Conservation (phyloP, 2,329 filamentous ascomycete genomes). For the Alternaria longipes region DNA sequence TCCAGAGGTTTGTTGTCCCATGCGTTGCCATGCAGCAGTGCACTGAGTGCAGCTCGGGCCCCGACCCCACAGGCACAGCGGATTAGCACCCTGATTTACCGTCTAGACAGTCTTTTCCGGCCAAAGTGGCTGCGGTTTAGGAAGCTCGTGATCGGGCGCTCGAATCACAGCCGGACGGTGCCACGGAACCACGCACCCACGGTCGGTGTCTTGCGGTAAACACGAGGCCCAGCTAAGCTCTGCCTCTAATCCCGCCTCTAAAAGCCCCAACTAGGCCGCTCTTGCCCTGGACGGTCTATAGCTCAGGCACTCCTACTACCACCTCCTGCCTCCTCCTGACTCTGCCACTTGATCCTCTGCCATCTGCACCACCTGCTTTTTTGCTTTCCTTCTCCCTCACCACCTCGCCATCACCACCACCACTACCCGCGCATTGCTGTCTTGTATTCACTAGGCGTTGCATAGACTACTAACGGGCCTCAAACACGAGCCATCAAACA, state of each 20-base stretch:
- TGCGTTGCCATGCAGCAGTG: constrained; percentile 8
- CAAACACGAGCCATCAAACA: constrained; percentile 25
- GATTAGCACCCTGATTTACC: constrained; percentile 20
- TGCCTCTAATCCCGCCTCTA: constrained; percentile 14
- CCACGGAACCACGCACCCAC: constrained; percentile 15
- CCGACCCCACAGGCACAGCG: constrained; percentile 33
- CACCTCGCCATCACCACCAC: constrained; percentile 5
- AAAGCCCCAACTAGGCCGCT: constrained; percentile 26
- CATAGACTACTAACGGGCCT: constrained; percentile 25
- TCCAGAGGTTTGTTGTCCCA: constrained; percentile 6
- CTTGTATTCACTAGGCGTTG: constrained; percentile 22
- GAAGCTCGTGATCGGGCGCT: constrained; percentile 27
- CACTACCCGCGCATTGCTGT: constrained; percentile 10
- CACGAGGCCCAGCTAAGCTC: constrained; percentile 22
- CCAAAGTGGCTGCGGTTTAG: constrained; percentile 10
- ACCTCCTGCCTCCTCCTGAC: constrained; percentile 6
- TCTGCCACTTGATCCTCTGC: not conserved
- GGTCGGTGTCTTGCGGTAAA: constrained; percentile 10
- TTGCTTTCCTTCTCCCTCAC: constrained; percentile 11
- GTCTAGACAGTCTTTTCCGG: constrained; percentile 21
- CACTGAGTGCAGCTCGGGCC: constrained; percentile 18
- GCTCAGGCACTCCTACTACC: constrained; percentile 7
- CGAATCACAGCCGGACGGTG: constrained; percentile 27
- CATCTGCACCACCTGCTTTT: not conserved
- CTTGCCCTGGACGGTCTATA: constrained; percentile 24